Evolutionary conservation across 208 protist genomes (phyloP), one percentile per base, ranked within the genome.

Genomic region (Trichomonas gallinae): DNA sequence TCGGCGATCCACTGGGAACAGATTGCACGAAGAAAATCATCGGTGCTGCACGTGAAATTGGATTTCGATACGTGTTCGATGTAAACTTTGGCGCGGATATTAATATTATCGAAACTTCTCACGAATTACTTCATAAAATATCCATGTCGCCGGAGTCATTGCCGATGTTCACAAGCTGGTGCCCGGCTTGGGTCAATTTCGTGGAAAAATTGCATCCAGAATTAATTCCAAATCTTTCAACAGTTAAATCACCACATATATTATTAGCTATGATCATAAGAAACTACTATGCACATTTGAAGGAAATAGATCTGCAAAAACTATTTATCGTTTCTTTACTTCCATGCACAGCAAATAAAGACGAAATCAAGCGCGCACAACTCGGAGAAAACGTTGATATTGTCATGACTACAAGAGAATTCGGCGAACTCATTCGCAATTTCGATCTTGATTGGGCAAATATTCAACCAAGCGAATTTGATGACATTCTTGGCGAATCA

Each of bases 141-240:
- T 46, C 13, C 6, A 38, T 38, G 13, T 31, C 97, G 81, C 45
- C 45, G 44, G 97, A 58, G 46, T 85, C 88, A 15, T 48, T 97
- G 34, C 97, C 97, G 23, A 96, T 97, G 83, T 97, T 97, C 72
- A 97, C 97, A 36, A 96, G 87, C 0, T 97, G 97, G 46, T 97
- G 97, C 93, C 97, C 97, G 6, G 97, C 48, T 36, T 97, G 97
- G 97, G 97, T 97, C 87, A 97, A 98, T 45, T 89, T 96, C 23
- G 40, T 97, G n/a, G 87, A 93, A 51, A 93, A 51, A 38, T 15
- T 93, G 13, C 87, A 93, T 93, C 87, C 40, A 34, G 87, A 93
- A 36, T 38, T 93, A 34, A 93, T 93, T 42, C 87, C 87, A 17
- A 93, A 93, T 15, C 34, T 93, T 17, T 93, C 87, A 38, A 51